Evolutionary conservation across 2,329 filamentous ascomycete species (phyloP).

Genomic region (Ophiocordyceps polyrhachis-furcata): DNA sequence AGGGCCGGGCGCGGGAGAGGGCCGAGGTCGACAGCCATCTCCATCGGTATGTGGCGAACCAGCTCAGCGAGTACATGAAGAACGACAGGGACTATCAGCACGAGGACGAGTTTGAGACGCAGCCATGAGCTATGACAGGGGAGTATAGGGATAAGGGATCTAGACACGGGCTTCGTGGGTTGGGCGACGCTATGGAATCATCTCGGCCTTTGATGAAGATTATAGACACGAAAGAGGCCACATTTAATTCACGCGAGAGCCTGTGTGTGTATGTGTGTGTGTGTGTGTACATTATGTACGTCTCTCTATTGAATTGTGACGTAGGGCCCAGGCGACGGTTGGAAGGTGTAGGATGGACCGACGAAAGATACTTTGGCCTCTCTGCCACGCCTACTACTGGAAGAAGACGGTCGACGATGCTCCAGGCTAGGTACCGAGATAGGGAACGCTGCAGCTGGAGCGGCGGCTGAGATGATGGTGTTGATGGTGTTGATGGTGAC

Average conservation of each 20-base stretch:
- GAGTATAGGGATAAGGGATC: background rate
- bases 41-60: conserved; percentile 63
- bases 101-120: conserved; percentile 29
- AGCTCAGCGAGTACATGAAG: conserved; percentile 49
- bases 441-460: too few relatives aligned
- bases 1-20: conserved; percentile 24
- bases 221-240: background rate
- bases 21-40: conserved; percentile 49
- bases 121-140: conserved; percentile 7
- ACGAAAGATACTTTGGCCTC: too few relatives aligned
- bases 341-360: background rate
- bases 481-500: too few relatives aligned
- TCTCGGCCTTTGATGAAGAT: background rate
- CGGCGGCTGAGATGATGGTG: too few relatives aligned
- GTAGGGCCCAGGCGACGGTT: background rate
- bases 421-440: too few relatives aligned
- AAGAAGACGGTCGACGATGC: too few relatives aligned
- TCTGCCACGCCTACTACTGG: too few relatives aligned
- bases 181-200: background rate
- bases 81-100: conserved; percentile 10
- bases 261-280: too few relatives aligned
- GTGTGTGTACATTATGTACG: too few relatives aligned
- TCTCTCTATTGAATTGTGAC: background rate
- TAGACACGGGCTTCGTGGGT: background rate
- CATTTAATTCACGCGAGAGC: background rate